These are phyloP conservation scores for Epichloe hybrida DNA, from an alignment of 2,329 filamentous ascomycete genomes.

Conservation along the genomic window DNA sequence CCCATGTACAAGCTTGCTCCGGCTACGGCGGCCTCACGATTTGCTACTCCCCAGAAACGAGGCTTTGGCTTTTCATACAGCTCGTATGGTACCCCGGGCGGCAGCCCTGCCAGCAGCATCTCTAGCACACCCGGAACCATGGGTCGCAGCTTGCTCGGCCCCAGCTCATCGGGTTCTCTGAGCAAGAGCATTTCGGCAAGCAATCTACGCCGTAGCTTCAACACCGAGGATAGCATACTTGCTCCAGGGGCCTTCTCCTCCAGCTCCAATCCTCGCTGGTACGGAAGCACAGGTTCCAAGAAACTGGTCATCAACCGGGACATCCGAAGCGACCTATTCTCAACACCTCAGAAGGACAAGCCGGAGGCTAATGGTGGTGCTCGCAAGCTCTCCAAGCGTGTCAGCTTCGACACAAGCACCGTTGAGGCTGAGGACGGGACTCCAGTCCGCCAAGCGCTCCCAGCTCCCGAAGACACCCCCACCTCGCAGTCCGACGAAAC, in stretches of 20 bases:
- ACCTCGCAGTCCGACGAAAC: constrained; percentile 22
- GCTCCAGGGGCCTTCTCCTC: constrained; percentile 74
- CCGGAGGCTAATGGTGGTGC: constrained; percentile 24
- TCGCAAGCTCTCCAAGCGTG: constrained; percentile 62
- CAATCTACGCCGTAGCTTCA: constrained; percentile 71
- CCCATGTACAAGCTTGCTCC: constrained; percentile 83
- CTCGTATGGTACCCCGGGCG: constrained; percentile 70
- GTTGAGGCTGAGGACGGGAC: constrained; percentile 23
- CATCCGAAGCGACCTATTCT: constrained; percentile 60
- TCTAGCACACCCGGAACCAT: constrained; percentile 54
- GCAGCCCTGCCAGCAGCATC: constrained; percentile 49
- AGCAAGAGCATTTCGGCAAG: constrained; percentile 82
- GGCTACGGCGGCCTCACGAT: constrained; percentile 55
- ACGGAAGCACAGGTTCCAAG: constrained; percentile 62
- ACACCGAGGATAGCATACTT: constrained; percentile 72
- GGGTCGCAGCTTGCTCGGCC: constrained; percentile 49
- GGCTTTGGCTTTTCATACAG: constrained; percentile 91
- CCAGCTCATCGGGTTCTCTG: constrained; percentile 57
- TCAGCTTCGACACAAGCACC: constrained; percentile 72
- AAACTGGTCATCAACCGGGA: constrained; percentile 86
- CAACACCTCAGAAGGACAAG: constrained; percentile 43
- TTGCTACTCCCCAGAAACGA: constrained; percentile 71
- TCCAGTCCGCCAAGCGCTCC: constrained; percentile 20
- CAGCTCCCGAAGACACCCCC: constrained; percentile 20
- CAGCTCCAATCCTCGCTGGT: constrained; percentile 48